Conservation (phyloP, 148 eudicot genomes). For the Limonium bicolor region DNA sequence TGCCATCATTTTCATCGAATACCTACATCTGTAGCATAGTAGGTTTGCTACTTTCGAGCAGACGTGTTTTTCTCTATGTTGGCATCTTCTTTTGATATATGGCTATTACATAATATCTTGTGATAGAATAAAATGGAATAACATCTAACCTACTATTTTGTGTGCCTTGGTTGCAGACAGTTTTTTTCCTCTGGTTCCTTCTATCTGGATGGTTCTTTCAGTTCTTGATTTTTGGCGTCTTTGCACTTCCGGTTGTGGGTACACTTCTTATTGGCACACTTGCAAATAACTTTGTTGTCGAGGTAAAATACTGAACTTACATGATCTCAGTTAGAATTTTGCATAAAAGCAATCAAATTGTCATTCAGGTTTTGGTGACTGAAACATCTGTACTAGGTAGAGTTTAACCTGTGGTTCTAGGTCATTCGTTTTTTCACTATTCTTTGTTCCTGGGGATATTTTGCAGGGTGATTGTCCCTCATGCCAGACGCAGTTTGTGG, state of each 20-base stretch:
- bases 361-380: too few relatives aligned
- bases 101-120: background rate
- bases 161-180: conserved; percentile 35
- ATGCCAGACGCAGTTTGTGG: conserved; percentile 72
- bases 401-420: too few relatives aligned
- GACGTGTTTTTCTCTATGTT: background rate
- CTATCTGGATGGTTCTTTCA: conserved; percentile 95
- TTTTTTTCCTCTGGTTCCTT: conserved; percentile 89
- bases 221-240: conserved; percentile 51
- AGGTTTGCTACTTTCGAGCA: background rate
- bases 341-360: too few relatives aligned
- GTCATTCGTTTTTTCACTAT: too few relatives aligned
- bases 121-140: too few relatives aligned
- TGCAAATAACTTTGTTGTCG: conserved; percentile 66
- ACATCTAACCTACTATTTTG: background rate
- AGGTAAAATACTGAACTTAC: too few relatives aligned
- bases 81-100: background rate
- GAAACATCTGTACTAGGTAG: too few relatives aligned
- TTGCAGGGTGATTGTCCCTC: conserved; percentile 88
- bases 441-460: too few relatives aligned
- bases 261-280: conserved; percentile 63
- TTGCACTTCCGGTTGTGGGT: conserved; percentile 84
- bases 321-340: conserved; percentile 1
- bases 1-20: too few relatives aligned
- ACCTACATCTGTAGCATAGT: too few relatives aligned